A percentile compares a stretch with the other conserved stretches of the same genome.
Conservation (phyloP, 2,329 filamentous ascomycete species). For the Fusarium nurragi region DNA sequence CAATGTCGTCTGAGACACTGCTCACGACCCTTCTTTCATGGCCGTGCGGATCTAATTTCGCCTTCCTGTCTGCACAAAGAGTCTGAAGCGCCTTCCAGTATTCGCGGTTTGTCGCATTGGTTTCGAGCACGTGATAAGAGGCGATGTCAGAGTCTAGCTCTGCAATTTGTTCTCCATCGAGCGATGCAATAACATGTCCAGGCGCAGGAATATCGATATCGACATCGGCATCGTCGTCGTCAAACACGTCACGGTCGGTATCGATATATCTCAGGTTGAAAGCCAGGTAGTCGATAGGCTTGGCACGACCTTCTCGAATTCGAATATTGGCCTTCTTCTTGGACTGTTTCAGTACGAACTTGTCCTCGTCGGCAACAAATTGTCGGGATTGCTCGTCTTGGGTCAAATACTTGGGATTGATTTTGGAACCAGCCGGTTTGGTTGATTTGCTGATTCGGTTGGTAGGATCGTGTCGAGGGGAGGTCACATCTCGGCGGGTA, state of each 20-base stretch:
- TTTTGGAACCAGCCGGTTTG: conserved; percentile 43
- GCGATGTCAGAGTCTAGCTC: conserved; percentile 85
- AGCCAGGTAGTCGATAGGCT: conserved; percentile 91
- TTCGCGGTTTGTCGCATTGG: conserved; percentile 77
- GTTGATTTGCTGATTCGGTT: conserved; percentile 65
- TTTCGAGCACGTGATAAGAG: conserved; percentile 84
- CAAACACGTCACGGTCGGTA: conserved; percentile 82
- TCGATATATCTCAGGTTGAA: conserved; percentile 92
- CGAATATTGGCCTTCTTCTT: conserved; percentile 98
- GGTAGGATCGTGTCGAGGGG: conserved; percentile 64
- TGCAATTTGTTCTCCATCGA: conserved; percentile 72
- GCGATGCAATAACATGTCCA: conserved; percentile 78
- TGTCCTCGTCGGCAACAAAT: conserved; percentile 95
- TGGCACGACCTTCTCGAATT: conserved; percentile 88
- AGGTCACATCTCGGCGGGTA: conserved; percentile 60
- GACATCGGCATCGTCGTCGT: conserved; percentile 80
- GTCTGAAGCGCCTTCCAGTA: conserved; percentile 94
- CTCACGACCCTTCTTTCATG: conserved; percentile 78
- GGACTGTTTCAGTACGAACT: conserved; percentile 93
- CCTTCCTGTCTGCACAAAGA: conserved; percentile 79
- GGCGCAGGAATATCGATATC: conserved; percentile 82
- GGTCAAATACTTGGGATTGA: conserved; percentile 63
- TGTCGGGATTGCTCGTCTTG: conserved; percentile 80
- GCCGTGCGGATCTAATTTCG: conserved; percentile 68
- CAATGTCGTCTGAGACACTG: conserved; percentile 87